phyloP scores from a whole-genome alignment of 805 yeast genomes.

The Cyberlindnera mississippiensis region DNA sequence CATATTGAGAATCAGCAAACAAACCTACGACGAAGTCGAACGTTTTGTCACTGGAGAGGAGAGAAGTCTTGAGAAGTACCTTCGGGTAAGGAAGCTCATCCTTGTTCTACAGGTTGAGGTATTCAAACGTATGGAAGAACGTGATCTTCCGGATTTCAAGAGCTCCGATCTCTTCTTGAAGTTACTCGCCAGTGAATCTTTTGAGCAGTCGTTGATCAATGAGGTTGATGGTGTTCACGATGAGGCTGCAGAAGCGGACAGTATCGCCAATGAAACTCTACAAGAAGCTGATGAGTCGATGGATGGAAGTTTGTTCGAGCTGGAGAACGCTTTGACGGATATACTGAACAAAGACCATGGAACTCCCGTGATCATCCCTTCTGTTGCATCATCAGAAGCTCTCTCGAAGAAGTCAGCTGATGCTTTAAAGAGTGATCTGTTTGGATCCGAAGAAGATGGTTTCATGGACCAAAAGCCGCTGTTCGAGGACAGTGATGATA shows the following conservation, averaged over 20 bases:
- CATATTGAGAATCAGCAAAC: conserved; percentile 29
- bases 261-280: background rate
- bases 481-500: conserved; percentile 23
- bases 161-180: conserved; percentile 52
- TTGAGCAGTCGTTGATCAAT: conserved; percentile 27
- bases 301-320: conserved; percentile 9
- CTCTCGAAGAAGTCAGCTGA: conserved; percentile 5
- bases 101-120: conserved; percentile 54
- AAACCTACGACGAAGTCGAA: conserved; percentile 33
- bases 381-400: conserved; percentile 6
- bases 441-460: conserved; percentile 22
- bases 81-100: conserved; percentile 55
- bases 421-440: conserved; percentile 21
- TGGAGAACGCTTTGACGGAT: conserved; percentile 17
- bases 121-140: conserved; percentile 44
- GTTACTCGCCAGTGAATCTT: conserved; percentile 43
- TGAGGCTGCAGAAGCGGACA: background rate
- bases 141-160: conserved; percentile 58
- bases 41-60: conserved; percentile 30
- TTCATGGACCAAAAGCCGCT: conserved; percentile 25
- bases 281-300: conserved; percentile 4
- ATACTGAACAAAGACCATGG: conserved; percentile 13
- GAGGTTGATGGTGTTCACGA: conserved; percentile 26
- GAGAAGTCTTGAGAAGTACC: conserved; percentile 33
- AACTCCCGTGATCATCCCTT: conserved; percentile 1